phyloP scores from a whole-genome alignment of 2,329 filamentous ascomycete species.

The Colletotrichum siamense region DNA sequence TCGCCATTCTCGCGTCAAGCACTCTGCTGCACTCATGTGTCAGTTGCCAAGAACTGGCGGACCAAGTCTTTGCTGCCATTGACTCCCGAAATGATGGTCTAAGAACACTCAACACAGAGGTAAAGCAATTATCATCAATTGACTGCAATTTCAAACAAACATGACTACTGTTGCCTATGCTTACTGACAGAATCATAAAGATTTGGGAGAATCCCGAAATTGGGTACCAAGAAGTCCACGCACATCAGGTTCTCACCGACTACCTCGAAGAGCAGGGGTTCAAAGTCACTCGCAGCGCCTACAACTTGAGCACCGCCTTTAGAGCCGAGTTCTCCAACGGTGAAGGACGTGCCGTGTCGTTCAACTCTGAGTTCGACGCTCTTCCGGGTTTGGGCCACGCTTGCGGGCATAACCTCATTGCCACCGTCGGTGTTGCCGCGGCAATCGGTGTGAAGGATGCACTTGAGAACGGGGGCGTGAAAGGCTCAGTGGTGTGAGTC shows the following conservation, averaged over 20 bases:
- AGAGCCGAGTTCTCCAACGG: slow-evolving; percentile 41
- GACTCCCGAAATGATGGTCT: not conserved
- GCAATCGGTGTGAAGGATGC: slow-evolving; percentile 32
- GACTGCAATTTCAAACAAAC: fast-evolving
- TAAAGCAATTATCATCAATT: no score
- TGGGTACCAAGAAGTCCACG: slow-evolving; percentile 43
- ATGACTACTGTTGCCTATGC: no score
- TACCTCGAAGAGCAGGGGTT: slow-evolving; percentile 41
- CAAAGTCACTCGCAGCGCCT: slow-evolving; percentile 44
- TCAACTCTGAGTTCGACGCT: slow-evolving; percentile 43
- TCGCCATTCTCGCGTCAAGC: not conserved
- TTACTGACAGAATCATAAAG: not conserved
- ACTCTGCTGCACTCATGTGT: fast-evolving
- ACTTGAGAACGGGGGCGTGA: not conserved
- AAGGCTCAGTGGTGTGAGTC: not conserved
- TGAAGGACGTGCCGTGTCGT: slow-evolving; percentile 44
- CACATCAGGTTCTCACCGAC: slow-evolving; percentile 43
- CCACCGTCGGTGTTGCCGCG: slow-evolving; percentile 35
- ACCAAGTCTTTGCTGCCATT: not conserved
- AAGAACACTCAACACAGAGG: not conserved
- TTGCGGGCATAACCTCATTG: slow-evolving; percentile 36
- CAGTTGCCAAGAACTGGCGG: not conserved
- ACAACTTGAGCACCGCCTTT: slow-evolving; percentile 48
- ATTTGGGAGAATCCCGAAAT: not conserved
- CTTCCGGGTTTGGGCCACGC: slow-evolving; percentile 39